Base-by-base conservation (phyloP, 2,329 filamentous ascomycete genomes). In the Colletotrichum coccodes region DNA sequence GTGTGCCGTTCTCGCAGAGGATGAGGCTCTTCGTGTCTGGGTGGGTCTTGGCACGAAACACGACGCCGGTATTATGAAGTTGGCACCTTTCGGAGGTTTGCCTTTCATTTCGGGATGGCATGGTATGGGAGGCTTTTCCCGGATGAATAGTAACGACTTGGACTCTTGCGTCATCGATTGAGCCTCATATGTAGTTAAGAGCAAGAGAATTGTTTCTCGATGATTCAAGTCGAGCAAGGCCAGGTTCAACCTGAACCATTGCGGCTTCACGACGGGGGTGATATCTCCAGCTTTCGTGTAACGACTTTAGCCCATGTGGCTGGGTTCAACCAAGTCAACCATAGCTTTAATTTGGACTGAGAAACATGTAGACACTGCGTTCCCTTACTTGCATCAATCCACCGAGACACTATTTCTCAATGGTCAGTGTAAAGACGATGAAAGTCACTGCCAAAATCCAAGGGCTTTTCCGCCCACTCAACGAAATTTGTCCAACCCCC, bases 21-120 rank as follows among this genome's bases (percentile, higher is more conserved):
- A 38, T 53, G 47, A 61, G 59, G 59, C 34, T 42, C 36, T 26
- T 53, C 12, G 34, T 21, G 58, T 60, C 34, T 61, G 47, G 34
- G 44, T 18, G 32, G 58, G n/a, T 21, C 12, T 61, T 23, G 34
- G 59, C 34, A 53, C 46, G 47, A 61, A 61, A 53, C 59, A 9
- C 34, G 23, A 50, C 23, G 32, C 44, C 16, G 23, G 21, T 44
- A 60, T 18, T 23, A 49, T 28, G 44, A 30, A 30, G 23, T 16
- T 28, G 11, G 42, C 42, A 12, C 23, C 32, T 30, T 28, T 18
- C 6, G 14, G 14, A 34, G n/a, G 23, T 18, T 26, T 38, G n/a
- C 21, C 18, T 11, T 5, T 26, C 16, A 21, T 56, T 18, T 30
- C 12, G n/a, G 9, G 32, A 12, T 56, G 21, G n/a, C 34, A 23